phyloP scores from a whole-genome alignment of 2,329 filamentous ascomycete genomes.

The Aureobasidium pullulans region DNA sequence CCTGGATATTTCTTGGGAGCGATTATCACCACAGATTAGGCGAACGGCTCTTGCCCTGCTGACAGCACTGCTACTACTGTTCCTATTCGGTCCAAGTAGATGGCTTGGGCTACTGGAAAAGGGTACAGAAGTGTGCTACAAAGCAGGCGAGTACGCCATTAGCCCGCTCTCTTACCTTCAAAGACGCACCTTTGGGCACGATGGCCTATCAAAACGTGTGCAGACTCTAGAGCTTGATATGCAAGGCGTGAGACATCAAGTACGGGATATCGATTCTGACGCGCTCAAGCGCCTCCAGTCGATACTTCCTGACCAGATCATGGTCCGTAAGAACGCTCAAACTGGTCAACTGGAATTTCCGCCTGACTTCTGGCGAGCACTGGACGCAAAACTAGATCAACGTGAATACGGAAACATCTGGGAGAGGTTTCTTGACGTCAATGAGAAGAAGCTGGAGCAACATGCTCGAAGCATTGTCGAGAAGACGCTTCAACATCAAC shows the following conservation, averaged over 20 bases:
- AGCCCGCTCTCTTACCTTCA: not conserved
- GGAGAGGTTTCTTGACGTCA: conserved; percentile 23
- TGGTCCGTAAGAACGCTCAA: conserved; percentile 43
- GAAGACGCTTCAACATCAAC: conserved; percentile 10
- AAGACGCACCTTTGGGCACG: not conserved
- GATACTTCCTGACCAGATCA: conserved; percentile 50
- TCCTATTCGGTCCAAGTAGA: not conserved
- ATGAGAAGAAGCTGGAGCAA: conserved; percentile 35
- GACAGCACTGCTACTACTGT: not conserved
- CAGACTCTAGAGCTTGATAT: conserved; percentile 4
- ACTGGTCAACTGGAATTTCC: conserved; percentile 49
- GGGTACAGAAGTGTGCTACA: not conserved
- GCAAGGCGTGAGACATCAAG: conserved; percentile 3
- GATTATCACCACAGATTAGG: not conserved
- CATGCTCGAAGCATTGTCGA: conserved; percentile 16
- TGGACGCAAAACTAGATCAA: conserved; percentile 48
- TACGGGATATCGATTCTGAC: conserved; percentile 1
- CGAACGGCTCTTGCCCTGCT: not conserved
- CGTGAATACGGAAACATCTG: conserved; percentile 31
- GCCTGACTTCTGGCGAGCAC: conserved; percentile 58
- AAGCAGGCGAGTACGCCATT: conserved; percentile 5
- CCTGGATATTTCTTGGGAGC: not conserved
- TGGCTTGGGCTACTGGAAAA: not conserved
- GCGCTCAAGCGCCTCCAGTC: conserved; percentile 33
- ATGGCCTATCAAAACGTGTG: not conserved